Conservation (phyloP, 345 rosid species). For the Mercurialis annua region DNA sequence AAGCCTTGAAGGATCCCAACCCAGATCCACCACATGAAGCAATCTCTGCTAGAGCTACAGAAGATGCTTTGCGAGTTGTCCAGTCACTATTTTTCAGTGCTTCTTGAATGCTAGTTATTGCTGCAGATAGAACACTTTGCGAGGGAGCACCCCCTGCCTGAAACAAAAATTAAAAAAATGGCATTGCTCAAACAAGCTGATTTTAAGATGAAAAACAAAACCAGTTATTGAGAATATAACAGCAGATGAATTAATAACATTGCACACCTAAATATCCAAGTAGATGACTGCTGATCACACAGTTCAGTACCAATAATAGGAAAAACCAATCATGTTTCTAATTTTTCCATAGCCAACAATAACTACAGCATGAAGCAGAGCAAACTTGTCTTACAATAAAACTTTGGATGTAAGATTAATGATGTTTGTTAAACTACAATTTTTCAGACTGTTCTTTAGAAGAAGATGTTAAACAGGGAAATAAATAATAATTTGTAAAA, state of each 20-base stretch:
- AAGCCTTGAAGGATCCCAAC: slow-evolving; percentile 63
- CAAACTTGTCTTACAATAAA: background rate
- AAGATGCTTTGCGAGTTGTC: slow-evolving; percentile 93
- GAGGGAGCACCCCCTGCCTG: slow-evolving; percentile 92
- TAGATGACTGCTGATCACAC: background rate
- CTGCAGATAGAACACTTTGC: slow-evolving; percentile 52
- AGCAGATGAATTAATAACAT: background rate
- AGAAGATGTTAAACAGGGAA: background rate
- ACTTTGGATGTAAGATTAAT: too few species aligned
- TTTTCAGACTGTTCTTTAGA: background rate
- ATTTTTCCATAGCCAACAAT: background rate
- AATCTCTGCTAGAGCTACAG: slow-evolving; percentile 66
- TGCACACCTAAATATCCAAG: background rate
- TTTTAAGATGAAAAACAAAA: background rate
- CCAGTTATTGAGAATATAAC: background rate
- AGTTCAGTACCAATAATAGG: background rate
- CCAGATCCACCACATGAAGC: slow-evolving; percentile 65
- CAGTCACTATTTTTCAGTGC: slow-evolving; percentile 76
- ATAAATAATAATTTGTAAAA: background rate
- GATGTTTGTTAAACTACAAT: background rate
- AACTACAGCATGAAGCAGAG: background rate
- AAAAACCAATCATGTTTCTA: background rate
- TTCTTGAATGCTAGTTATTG: slow-evolving; percentile 68
- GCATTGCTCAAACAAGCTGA: background rate
- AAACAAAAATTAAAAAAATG: slow-evolving; percentile 15